Base-by-base conservation (phyloP, 768 basidiomycete species). In the Boletus tylopilopsis region DNA sequence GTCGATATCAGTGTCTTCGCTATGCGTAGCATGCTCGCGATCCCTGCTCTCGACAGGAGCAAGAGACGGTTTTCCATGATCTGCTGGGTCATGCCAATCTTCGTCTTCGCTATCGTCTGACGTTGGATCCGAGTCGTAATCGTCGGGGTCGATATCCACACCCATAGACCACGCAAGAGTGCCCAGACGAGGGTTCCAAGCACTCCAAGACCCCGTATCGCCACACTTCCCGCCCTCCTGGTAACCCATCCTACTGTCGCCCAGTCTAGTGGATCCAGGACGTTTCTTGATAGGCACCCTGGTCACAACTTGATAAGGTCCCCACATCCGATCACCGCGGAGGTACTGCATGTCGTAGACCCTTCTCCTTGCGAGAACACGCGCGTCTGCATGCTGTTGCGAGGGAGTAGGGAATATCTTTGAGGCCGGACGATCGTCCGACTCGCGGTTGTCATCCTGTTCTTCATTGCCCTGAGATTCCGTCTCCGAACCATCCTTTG, bases 301-400 rank as follows among this genome's bases (percentile, higher is more conserved):
- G 8, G 42, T 56, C 6, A 68, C 64, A 5, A 23, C 12, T 2
- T 59, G 59, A 30, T 44, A 68, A 9, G 64, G 64, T 10, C 64
- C 64, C 64, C 64, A 68, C 12, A 64, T 16, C 21, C 64, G 60
- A 29, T 68, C 54, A 8, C 49, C 59, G 5, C 59, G 53, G 19
- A 68, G 53, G 36, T 66, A 66, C 25, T 55, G 60, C 67, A 66
- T 66, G 18, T 66, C 64, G 39, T 66, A 66, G 11, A 64, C 67
- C 36, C 64, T 53, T 35, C 67, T 57, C 23, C 60, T 52, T 2
- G 64, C 64, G 7, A 66, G 64, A 5, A 25, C 42, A 22, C 64
- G 64, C 10, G 67, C 64, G 9, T 67, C 55, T n/a, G 50, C 43
- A 1, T 54, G 41, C 21, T 66, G 64, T 27, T 55, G 37, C 3